Conservation (phyloP, 2,329 filamentous ascomycete genomes). For the Penicillium sp. region DNA sequence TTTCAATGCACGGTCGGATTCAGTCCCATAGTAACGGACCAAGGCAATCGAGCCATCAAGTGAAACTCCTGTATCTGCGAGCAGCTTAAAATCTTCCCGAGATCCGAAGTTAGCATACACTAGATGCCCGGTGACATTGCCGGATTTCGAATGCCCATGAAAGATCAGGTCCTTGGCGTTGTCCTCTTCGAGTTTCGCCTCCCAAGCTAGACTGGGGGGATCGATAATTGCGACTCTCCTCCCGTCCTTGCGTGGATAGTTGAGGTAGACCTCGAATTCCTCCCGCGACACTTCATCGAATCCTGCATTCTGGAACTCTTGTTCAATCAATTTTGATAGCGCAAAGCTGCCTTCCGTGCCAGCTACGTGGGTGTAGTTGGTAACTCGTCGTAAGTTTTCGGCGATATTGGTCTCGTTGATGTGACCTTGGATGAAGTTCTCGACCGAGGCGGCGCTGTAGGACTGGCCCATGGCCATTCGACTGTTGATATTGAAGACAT, state of each 20-base stretch:
- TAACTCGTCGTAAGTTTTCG: conserved; percentile 73
- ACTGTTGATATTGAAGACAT: conserved; percentile 70
- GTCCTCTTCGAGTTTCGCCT: conserved; percentile 80
- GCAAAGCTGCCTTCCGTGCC: conserved; percentile 92
- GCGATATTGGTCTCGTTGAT: conserved; percentile 70
- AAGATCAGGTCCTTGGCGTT: conserved; percentile 75
- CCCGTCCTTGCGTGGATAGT: conserved; percentile 78
- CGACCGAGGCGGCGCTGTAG: conserved; percentile 81
- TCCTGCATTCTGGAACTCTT: conserved; percentile 68
- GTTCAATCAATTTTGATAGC: conserved; percentile 79
- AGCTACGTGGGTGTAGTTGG: conserved; percentile 82
- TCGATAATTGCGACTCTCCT: conserved; percentile 78
- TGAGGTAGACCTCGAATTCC: conserved; percentile 84
- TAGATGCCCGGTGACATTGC: conserved; percentile 80
- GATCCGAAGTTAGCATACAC: conserved; percentile 93
- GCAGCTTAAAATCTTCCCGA: conserved; percentile 72
- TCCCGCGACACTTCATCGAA: conserved; percentile 76
- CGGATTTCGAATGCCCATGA: conserved; percentile 84
- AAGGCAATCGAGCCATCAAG: conserved; percentile 79
- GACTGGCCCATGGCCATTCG: conserved; percentile 65
- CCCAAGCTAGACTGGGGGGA: conserved; percentile 68
- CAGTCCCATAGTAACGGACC: conserved; percentile 74
- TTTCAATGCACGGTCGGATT: conserved; percentile 73
- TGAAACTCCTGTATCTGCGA: conserved; percentile 70
- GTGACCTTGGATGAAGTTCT: conserved; percentile 69